Evolutionary conservation across 1,284 basidiomycete genomes (phyloP).

Genomic region (Anthracocystis panici-leucophaei): DNA sequence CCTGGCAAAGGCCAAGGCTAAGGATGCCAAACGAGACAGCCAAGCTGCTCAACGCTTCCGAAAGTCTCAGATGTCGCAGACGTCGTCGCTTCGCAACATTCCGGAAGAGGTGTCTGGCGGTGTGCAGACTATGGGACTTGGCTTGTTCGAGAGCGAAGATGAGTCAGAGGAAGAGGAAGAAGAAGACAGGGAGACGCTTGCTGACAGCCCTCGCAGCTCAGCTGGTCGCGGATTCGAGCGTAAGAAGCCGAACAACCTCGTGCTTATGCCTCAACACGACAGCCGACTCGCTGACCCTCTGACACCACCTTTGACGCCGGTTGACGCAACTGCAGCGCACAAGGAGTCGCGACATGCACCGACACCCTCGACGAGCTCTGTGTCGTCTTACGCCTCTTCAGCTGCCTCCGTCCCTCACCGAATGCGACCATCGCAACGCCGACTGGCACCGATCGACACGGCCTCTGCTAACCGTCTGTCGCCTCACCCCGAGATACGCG

Average conservation of each 20-base stretch:
- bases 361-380: conserved; percentile 36
- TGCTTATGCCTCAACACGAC: conserved; percentile 33
- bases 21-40: conserved; percentile 45
- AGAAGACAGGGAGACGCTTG: conserved; percentile 25
- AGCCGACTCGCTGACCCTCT: conserved; percentile 28
- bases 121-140: conserved; percentile 39
- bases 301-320: conserved; percentile 44
- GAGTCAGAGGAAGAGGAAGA: conserved; percentile 30
- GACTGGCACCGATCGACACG: conserved; percentile 37
- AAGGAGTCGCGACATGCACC: conserved; percentile 38
- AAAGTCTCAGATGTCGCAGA: conserved; percentile 39
- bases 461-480: conserved; percentile 37
- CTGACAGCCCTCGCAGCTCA: conserved; percentile 26
- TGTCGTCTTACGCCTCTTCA: conserved; percentile 26
- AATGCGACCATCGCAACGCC: conserved; percentile 18
- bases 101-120: conserved; percentile 38
- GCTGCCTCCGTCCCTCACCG: conserved; percentile 25
- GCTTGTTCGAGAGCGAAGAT: conserved; percentile 44
- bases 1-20: conserved; percentile 33
- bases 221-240: not conserved
- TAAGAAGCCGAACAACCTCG: conserved; percentile 29
- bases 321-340: conserved; percentile 22
- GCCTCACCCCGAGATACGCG: conserved; percentile 15
- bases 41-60: conserved; percentile 32
- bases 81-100: conserved; percentile 45